These are phyloP conservation scores for Mrakiaceae sp. DNA, from an alignment of 1,284 basidiomycete species.

Conservation along the genomic window DNA sequence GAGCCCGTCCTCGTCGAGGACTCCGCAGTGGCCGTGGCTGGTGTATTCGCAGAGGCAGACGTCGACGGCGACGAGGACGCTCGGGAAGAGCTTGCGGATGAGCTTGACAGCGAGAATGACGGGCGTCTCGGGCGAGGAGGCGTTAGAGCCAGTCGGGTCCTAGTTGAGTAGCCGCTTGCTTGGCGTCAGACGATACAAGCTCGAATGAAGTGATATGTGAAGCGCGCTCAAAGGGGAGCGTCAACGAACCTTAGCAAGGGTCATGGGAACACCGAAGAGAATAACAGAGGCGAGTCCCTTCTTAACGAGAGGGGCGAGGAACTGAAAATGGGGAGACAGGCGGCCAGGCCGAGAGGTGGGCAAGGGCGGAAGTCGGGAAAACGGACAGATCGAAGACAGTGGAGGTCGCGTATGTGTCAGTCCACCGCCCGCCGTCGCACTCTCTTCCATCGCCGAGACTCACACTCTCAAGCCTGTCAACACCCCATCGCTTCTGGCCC, in stretches of 20 bases:
- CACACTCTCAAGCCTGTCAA: conserved; percentile 68
- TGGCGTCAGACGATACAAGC: too few relatives aligned
- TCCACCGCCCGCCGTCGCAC: background rate
- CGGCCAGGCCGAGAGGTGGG: too few relatives aligned
- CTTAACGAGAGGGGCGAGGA: conserved; percentile 73
- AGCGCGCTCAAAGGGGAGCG: background rate
- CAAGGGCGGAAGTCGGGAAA: background rate
- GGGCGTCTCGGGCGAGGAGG: conserved; percentile 81
- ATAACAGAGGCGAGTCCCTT: conserved; percentile 90
- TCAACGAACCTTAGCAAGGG: conserved; percentile 60
- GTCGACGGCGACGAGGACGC: conserved; percentile 78
- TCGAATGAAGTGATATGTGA: background rate
- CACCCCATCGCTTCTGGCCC: conserved; percentile 83
- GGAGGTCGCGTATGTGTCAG: background rate
- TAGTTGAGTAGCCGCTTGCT: conserved; percentile 30
- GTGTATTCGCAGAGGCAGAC: conserved; percentile 99
- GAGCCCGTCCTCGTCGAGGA: conserved; percentile 59
- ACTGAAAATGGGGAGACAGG: conserved; percentile 28
- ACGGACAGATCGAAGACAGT: too few relatives aligned
- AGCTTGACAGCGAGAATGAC: conserved; percentile 83
- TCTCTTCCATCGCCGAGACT: background rate
- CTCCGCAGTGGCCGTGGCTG: conserved; percentile 91
- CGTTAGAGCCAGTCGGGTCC: conserved; percentile 73
- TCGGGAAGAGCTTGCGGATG: conserved; percentile 65
- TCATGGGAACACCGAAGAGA: conserved; percentile 87